Evolutionary conservation across 1,284 basidiomycete genomes (phyloP).

Genomic region (Ceratobasidium sp.): DNA sequence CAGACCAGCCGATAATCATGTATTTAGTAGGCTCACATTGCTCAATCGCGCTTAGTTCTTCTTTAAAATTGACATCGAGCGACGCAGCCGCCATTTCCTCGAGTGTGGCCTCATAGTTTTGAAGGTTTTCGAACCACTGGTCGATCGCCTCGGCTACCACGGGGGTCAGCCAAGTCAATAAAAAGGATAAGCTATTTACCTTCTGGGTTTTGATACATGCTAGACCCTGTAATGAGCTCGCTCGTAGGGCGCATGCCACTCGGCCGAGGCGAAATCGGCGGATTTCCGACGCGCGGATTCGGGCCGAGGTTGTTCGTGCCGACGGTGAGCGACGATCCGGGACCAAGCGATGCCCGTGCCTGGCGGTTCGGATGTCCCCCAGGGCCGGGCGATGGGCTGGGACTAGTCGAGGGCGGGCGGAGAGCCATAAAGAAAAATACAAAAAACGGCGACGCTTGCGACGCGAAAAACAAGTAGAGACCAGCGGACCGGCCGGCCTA

Average conservation of each 20-base stretch:
- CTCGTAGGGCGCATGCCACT: constrained; percentile 75
- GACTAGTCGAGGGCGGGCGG: constrained; percentile 87
- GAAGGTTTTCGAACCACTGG: constrained; percentile 99
- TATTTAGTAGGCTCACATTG: constrained; percentile 73
- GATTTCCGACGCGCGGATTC: constrained; percentile 6
- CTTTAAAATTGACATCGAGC: constrained; percentile 98
- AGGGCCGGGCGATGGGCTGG: constrained; percentile 73
- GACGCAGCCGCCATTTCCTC: constrained; percentile 99
- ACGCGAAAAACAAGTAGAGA: constrained; percentile 71
- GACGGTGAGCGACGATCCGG: constrained; percentile 37
- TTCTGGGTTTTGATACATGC: constrained; percentile 87
- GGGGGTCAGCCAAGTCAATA: constrained; percentile 52
- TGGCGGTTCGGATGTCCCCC: constrained; percentile 44
- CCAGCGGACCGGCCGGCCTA: constrained; percentile 91
- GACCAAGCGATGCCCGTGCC: constrained; percentile 41
- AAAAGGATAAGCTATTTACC: constrained; percentile 53
- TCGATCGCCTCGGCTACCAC: constrained; percentile 91
- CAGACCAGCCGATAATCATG: background rate
- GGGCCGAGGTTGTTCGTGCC: constrained; percentile 54
- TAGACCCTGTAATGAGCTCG: constrained; percentile 69
- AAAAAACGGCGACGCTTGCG: constrained; percentile 38
- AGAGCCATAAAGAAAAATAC: constrained; percentile 62
- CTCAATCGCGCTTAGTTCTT: constrained; percentile 98
- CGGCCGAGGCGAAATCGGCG: constrained; percentile 68
- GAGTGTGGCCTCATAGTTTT: constrained; percentile 96